Conservation (phyloP, 768 basidiomycete genomes). For the Austroboletus eburneus region DNA sequence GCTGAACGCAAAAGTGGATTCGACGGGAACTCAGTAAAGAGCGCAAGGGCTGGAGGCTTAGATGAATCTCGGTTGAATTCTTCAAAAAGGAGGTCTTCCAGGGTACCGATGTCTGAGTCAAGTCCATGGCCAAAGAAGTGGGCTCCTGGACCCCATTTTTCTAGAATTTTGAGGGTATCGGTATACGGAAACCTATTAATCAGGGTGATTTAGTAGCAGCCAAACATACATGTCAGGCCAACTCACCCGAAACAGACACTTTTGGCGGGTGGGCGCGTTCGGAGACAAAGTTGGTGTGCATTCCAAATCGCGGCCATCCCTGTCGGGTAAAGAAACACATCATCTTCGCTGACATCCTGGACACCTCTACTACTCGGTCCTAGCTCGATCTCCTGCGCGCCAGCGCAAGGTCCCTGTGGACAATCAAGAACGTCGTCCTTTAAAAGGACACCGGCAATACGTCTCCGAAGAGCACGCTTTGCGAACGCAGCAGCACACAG, state of each 20-base stretch:
- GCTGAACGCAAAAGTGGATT: constrained; percentile 91
- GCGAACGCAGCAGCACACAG: constrained; percentile 67
- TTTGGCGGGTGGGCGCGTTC: constrained; percentile 55
- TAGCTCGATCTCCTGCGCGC: constrained; percentile 41
- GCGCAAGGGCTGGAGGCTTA: constrained; percentile 63
- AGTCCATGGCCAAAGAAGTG: constrained; percentile 83
- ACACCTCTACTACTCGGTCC: constrained; percentile 70
- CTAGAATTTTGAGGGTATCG: constrained; percentile 88
- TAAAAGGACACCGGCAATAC: constrained; percentile 84
- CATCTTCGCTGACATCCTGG: constrained; percentile 68
- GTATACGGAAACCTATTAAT: constrained; percentile 81
- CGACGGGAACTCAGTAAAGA: constrained; percentile 94
- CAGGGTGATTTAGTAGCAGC: background rate
- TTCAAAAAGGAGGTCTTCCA: constrained; percentile 58
- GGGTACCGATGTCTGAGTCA: constrained; percentile 66
- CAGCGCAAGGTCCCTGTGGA: constrained; percentile 38
- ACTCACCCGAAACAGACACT: constrained; percentile 92
- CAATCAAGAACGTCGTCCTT: constrained; percentile 43
- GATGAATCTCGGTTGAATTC: constrained; percentile 36
- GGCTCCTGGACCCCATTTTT: constrained; percentile 96
- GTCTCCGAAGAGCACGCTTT: constrained; percentile 80
- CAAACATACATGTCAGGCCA: background rate
- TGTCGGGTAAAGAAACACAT: constrained; percentile 82
- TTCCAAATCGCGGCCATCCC: constrained; percentile 97
- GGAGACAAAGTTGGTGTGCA: constrained; percentile 69